Base-by-base conservation (phyloP, 2,329 filamentous ascomycete genomes). In the Ophiostoma quercus region DNA sequence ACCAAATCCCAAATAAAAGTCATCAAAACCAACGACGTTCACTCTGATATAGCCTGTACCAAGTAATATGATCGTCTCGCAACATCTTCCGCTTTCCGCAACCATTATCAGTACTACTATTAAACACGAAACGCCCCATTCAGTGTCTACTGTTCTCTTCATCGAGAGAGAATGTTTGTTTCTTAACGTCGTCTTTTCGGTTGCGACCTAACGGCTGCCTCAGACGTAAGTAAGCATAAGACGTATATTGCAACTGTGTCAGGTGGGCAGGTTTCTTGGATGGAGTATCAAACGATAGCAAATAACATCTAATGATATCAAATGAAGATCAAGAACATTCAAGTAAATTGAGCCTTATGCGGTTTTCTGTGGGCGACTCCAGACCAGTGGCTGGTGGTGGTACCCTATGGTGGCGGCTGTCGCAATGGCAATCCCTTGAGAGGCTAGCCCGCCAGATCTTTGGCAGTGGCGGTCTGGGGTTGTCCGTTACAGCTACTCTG, bases 171-270 rank as follows among this genome's bases (percentile, higher is more conserved):
- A 47, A 19, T 47, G n/a, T 25, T 57, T 57, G 3, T 39, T 65
- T 8, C n/a, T 16, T 32, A 65, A 22, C 62, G 62, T 65, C 62
- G 62, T 37, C 14, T 65, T 65, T n/a, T 65, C 32, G 62, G 62
- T 57, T 57, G 7, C 51, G n/a, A 57, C 51, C n/a, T 11, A 39
- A 65, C 34, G 62, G 62, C 29, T 65, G 34, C 62, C 62, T 37
- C 62, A 65, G 60, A 63, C 60, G 60, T 47, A 47, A 47, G 60
- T 47, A 47, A 47, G 43, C 43, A 47, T 47, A 47, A 25, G 22
- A 11, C 22, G 51, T 25, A 39, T 8, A 65, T 65, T 37, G 32
- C 62, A 22, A 37, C 32, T 65, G 62, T 65, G 19, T 37, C 62
- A 65, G 62, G 34, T 65, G 11, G 7, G 32, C 62, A 41, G 62